Evolutionary conservation across 495 filamentous ascomycete genomes (phyloP), one percentile per base, ranked within the genome.

Genomic region (Aspergillus campestris): DNA sequence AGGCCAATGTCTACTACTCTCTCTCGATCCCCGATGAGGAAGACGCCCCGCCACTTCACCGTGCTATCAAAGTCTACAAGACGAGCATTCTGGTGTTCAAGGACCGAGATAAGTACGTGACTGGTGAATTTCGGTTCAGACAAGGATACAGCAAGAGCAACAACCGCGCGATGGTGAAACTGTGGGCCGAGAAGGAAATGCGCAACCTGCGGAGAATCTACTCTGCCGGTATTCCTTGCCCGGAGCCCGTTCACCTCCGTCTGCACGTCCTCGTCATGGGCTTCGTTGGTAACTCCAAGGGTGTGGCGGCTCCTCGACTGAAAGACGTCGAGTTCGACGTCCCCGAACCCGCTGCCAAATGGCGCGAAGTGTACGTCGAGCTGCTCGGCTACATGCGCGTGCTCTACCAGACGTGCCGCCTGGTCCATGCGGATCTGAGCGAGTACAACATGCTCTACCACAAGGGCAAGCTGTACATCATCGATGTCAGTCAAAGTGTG

Each of bases 131-230:
- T 64, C 74, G 94, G 29, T 89, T 89, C 68, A 68, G 80, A 33
- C 69, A 75, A 37, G 91, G 89, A 31, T 89, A 89, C 64, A 90
- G 87, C 66, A 96, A 96, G 72, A 83, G 80, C 47, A 91, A 85
- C 65, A 92, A 87, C 64, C 78, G 89, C 4, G 86, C 89, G 38
- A 96, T 95, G 90, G 90, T 98, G 40, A 92, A 95, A 63, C 66
- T 95, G 35, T 98, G 92, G 92, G 92, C 94, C 4, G 90, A 96
- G 67, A 98, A 98, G 67, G 92, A 98, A 63, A 92, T 94, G 74
- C 79, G 92, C 38, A 97, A 98, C 66, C 57, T 98, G 47, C 84
- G 86, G 48, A 77, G 94, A 40, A 80, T 98, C 14, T 69, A 89
- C 56, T 63, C 75, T 4, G 84, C 92, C 13, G 88, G 87, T 1